Evolutionary conservation across 1,284 basidiomycete species (phyloP), one percentile per base, ranked within the genome.

Genomic region (Ustilago sp.): DNA sequence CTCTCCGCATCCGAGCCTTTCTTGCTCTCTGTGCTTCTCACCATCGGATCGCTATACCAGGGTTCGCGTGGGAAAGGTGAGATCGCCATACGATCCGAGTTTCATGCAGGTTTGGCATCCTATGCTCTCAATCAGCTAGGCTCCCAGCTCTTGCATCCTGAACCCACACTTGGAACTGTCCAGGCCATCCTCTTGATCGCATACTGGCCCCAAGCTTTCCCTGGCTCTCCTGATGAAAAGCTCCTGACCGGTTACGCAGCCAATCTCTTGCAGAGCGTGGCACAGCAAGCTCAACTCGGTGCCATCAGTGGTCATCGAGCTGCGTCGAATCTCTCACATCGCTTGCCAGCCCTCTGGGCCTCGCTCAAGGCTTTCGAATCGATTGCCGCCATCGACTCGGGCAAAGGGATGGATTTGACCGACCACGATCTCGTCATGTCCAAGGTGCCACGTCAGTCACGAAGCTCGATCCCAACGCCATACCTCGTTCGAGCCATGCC

Each of bases 121-220:
- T 59, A 60, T 41, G 68, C 68, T 23, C 60, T 62, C 19, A 55
- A 34, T 28, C 67, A 67, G 51, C 51, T 75, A 1, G 67, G 73
- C 34, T 2, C 39, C 3, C 63, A 67, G 50, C 60, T 75, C 2
- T 63, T 63, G 60, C 50, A 28, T 12, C 32, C 63, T 17, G 56
- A 64, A n/a, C 60, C 67, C 9, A 69, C 73, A 9, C 8, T 75
- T 23, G 60, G 67, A 47, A 28, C 68, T 7, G 73, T 67, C 3
- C 73, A 70, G 58, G 73, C 67, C n/a, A 61, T 75, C 7, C 60
- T 75, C 19, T 50, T 75, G 35, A 75, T 75, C 19, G 73, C 73
- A 2, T 67, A 67, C 52, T 75, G 73, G 73, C 67, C 73, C 12
- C 73, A 75, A 28, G 73, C 73, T 2, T 75, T 75, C 34, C 67